A percentile compares a stretch with the other conserved stretches of the same genome.
Conservation (phyloP, 1,139 yeast genomes). For the Scheffersomyces titani region DNA sequence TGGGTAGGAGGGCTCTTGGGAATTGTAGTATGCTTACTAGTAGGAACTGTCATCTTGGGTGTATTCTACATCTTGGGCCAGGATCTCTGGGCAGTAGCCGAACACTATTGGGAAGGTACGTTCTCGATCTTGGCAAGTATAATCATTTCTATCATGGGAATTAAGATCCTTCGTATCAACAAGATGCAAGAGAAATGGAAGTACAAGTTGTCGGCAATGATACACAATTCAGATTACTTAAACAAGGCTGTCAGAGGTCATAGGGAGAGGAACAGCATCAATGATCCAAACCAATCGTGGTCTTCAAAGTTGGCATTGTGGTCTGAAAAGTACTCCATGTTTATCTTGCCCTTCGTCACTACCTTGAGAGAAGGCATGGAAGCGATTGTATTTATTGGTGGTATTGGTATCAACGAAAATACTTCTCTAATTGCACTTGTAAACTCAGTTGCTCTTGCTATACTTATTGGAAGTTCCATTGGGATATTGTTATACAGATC, state of each 20-base stretch:
- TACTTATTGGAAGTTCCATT: slow-evolving; percentile 33
- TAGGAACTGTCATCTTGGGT: slow-evolving; percentile 38
- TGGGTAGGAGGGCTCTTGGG: slow-evolving; percentile 49
- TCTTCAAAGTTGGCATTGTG: not conserved
- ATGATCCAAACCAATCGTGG: not conserved
- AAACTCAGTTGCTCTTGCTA: slow-evolving; percentile 31
- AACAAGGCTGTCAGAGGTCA: slow-evolving; percentile 6
- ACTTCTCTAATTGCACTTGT: slow-evolving; percentile 35
- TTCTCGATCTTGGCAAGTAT: slow-evolving; percentile 46
- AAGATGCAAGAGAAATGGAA: slow-evolving; percentile 90
- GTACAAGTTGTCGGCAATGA: slow-evolving; percentile 45
- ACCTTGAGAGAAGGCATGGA: slow-evolving; percentile 51
- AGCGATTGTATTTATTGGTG: slow-evolving; percentile 50
- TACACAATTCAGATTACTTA: slow-evolving; percentile 8
- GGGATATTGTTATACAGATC: slow-evolving; percentile 42
- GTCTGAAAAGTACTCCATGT: slow-evolving; percentile 40
- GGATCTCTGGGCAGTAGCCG: slow-evolving; percentile 46
- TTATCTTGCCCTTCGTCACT: slow-evolving; percentile 46
- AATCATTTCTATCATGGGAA: slow-evolving; percentile 47
- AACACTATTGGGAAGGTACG: slow-evolving; percentile 51
- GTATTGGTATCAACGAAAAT: slow-evolving; percentile 47
- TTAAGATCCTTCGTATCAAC: slow-evolving; percentile 42
- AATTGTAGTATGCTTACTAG: slow-evolving; percentile 33
- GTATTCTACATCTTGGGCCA: slow-evolving; percentile 40
- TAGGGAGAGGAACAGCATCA: not conserved